A percentile compares a stretch with the other conserved stretches of the same genome.
Evolutionary conservation across 2,329 filamentous ascomycete genomes (phyloP).

Genomic region (Orbilia quercus): DNA sequence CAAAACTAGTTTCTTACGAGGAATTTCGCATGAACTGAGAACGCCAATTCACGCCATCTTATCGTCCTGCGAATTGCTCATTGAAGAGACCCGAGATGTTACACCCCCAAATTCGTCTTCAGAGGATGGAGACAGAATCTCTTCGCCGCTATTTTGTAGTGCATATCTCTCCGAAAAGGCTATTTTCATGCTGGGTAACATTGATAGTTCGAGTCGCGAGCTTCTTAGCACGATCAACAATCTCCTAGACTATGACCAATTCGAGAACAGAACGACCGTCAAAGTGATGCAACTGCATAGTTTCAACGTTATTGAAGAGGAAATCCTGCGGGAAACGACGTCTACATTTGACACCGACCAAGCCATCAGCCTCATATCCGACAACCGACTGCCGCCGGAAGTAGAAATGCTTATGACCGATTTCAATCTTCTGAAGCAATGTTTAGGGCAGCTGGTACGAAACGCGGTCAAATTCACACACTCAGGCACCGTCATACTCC

Average conservation of each 20-base stretch:
- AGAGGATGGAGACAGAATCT: slow-evolving; percentile 65
- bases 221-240: slow-evolving; percentile 50
- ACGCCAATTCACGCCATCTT: slow-evolving; percentile 67
- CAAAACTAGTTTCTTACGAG: slow-evolving; percentile 66
- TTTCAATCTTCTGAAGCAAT: slow-evolving; percentile 64
- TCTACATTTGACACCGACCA: slow-evolving; percentile 51
- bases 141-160: slow-evolving; percentile 56
- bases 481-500: slow-evolving; percentile 63
- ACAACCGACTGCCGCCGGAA: slow-evolving; percentile 60
- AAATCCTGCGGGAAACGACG: slow-evolving; percentile 61
- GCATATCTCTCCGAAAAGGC: slow-evolving; percentile 56
- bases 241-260: slow-evolving; percentile 46
- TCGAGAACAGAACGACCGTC: slow-evolving; percentile 64
- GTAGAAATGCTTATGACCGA: slow-evolving; percentile 63
- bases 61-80: slow-evolving; percentile 64
- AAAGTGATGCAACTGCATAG: slow-evolving; percentile 61
- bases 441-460: slow-evolving; percentile 63
- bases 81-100: slow-evolving; percentile 63
- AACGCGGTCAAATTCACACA: slow-evolving; percentile 65
- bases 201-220: slow-evolving; percentile 48
- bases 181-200: slow-evolving; percentile 38
- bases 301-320: slow-evolving; percentile 61
- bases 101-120: slow-evolving; percentile 61
- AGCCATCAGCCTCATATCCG: slow-evolving; percentile 62
- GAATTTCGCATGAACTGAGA: slow-evolving; percentile 66